Base-by-base conservation (phyloP, 1,284 basidiomycete species). In the Rhodofomes roseus region DNA sequence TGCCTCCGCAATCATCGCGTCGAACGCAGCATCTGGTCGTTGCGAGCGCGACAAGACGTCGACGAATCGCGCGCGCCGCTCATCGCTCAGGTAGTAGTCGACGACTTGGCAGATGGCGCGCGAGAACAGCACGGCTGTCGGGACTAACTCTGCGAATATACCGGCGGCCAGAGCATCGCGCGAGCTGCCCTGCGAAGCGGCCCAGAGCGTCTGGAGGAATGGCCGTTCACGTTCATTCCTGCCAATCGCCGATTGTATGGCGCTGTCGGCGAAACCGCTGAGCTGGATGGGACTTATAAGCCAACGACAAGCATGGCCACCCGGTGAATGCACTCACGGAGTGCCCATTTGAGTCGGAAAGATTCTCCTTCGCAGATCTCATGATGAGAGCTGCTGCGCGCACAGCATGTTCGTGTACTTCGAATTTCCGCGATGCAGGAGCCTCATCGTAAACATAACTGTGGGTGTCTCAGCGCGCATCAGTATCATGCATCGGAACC, bases 361-460 rank as follows among this genome's bases (percentile, higher is more conserved):
- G 62, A 62, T 81, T 78, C 34, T 72, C 74, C 61, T 76, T 72
- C 34, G 85, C 71, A 54, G 75, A 68, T 6, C 71, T 58, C 23
- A 75, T 70, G 43, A 89, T 69, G 27, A 80, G 65, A 2, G 76
- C 62, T 37, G 77, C 77, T 18, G 79, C 74, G 54, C 74, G 65
- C 8, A 68, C 65, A 1, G 84, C 77, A 22, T 75, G 75, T 59
- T 82, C 76, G 36, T 81, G 79, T 46, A 89, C 70, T 41, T 74
- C 74, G 85, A 86, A 92, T 59, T 89, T 86, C 60, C 81, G 66
- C 34, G 73, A 76, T 2, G 80, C 78, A 41, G 84, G 76, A 31
- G 77, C 75, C 67, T 89, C 84, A 52, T 85, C 67, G 71, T 84
- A 88, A 14, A 85, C 71, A 68, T 87, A 90, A 60, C 86, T 88